phyloP scores from a whole-genome alignment of 208 protist species.

The Trypanosoma lewisi region DNA sequence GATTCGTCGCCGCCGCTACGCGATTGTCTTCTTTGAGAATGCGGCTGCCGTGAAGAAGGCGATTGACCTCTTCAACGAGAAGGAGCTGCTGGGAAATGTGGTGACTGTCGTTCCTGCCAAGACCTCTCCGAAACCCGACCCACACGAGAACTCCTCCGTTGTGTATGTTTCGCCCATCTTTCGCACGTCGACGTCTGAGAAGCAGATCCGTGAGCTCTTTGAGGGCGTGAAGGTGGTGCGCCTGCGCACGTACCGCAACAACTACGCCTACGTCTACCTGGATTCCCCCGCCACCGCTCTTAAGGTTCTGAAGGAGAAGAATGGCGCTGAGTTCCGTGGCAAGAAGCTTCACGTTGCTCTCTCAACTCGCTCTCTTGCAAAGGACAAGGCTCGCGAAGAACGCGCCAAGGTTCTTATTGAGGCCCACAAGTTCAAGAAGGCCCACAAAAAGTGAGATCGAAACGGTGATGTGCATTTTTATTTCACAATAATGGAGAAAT shows the following conservation, averaged over 20 bases:
- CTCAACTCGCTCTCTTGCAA: slow-evolving; percentile 68
- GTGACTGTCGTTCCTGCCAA: slow-evolving; percentile 73
- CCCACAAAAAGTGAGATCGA: slow-evolving; percentile 12
- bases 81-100: slow-evolving; percentile 61
- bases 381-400: slow-evolving; percentile 52
- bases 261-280: slow-evolving; percentile 81
- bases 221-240: slow-evolving; percentile 63
- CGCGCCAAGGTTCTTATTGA: slow-evolving; percentile 61
- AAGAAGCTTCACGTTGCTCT: slow-evolving; percentile 67
- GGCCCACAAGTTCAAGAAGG: slow-evolving; percentile 48
- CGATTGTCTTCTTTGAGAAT: slow-evolving; percentile 80
- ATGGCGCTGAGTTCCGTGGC: slow-evolving; percentile 72
- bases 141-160: slow-evolving; percentile 64
- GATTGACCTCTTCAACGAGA: slow-evolving; percentile 86
- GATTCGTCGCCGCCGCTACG: slow-evolving; percentile 78
- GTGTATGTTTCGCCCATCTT: slow-evolving; percentile 85
- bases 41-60: slow-evolving; percentile 13
- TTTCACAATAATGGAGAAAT: slow-evolving; percentile 3
- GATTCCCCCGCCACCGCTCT: slow-evolving; percentile 59
- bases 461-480: slow-evolving; percentile 2
- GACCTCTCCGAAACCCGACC: slow-evolving; percentile 71
- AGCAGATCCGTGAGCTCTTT: slow-evolving; percentile 77
- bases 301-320: slow-evolving; percentile 78
- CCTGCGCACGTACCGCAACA: slow-evolving; percentile 78
- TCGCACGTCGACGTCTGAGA: slow-evolving; percentile 59